These are phyloP conservation scores for Cicer arietinum DNA, from an alignment of 306 rosid genomes.

Conservation along the genomic window DNA sequence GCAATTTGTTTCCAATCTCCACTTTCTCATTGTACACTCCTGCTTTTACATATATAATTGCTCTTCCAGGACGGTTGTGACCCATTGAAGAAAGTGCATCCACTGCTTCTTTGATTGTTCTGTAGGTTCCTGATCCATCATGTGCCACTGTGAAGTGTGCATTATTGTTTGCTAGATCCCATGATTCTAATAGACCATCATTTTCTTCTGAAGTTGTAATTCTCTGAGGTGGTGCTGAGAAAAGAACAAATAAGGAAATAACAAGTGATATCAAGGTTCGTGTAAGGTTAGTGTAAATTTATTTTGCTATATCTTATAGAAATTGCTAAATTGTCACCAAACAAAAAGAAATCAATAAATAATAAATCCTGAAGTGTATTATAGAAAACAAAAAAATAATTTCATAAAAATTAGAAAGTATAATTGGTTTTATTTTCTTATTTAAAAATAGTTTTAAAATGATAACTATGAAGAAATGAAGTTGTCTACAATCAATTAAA, in stretches of 20 bases:
- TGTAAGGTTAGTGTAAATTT: too few relatives aligned
- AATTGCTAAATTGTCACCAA: too few relatives aligned
- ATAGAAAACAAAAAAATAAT: too few relatives aligned
- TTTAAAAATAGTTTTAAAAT: too few relatives aligned
- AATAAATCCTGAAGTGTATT: too few relatives aligned
- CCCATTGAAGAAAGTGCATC: conserved; percentile 53
- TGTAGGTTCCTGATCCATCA: conserved; percentile 66
- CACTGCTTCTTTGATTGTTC: conserved; percentile 58
- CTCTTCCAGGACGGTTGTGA: conserved; percentile 42
- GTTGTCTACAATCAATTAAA: too few relatives aligned
- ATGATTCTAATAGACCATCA: conserved; percentile 55
- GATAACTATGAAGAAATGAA: too few relatives aligned
- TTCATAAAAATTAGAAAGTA: too few relatives aligned
- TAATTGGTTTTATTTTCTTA: too few relatives aligned
- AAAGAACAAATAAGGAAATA: not conserved
- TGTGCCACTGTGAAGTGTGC: conserved; percentile 64
- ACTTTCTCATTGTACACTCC: conserved; percentile 68
- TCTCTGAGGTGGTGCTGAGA: conserved; percentile 23
- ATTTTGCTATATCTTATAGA: too few relatives aligned
- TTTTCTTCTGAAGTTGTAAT: conserved; percentile 20
- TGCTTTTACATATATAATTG: conserved; percentile 57
- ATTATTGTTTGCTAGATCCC: conserved; percentile 48
- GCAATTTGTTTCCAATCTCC: conserved; percentile 48
- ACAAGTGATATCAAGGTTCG: not conserved
- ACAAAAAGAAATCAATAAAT: too few relatives aligned